Evolutionary conservation across 2,329 filamentous ascomycete genomes (phyloP).

Genomic region (Ceratocystiopsis sp.): DNA sequence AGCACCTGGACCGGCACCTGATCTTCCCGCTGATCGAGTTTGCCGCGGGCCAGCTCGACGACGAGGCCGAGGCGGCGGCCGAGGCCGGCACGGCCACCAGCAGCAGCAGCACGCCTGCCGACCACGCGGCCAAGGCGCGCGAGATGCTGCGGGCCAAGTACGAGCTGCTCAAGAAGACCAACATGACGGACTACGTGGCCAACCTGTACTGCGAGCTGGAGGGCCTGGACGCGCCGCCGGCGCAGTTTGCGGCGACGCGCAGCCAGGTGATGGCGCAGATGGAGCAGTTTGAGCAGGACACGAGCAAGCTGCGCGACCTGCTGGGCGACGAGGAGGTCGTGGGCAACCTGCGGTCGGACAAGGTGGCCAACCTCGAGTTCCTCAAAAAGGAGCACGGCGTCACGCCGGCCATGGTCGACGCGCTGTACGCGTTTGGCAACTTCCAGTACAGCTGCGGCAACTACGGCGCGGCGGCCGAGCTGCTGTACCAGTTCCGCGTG

Average conservation of each 20-base stretch:
- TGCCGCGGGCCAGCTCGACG: slow-evolving; percentile 64
- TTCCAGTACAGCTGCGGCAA: slow-evolving; percentile 97
- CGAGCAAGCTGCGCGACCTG: slow-evolving; percentile 72
- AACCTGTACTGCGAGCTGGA: slow-evolving; percentile 82
- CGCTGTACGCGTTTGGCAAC: slow-evolving; percentile 86
- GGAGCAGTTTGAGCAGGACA: slow-evolving; percentile 73
- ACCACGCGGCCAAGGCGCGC: slow-evolving; percentile 30
- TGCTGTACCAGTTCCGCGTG: slow-evolving; percentile 95
- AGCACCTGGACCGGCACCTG: slow-evolving; percentile 85
- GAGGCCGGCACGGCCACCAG: too few species aligned
- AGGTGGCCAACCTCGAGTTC: slow-evolving; percentile 96
- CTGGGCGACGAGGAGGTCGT: slow-evolving; percentile 81
- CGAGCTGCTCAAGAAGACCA: slow-evolving; percentile 86
- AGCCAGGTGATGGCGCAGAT: slow-evolving; percentile 74
- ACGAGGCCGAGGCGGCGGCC: slow-evolving; percentile 40
- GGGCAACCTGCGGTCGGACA: slow-evolving; percentile 81
- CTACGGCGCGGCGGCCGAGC: slow-evolving; percentile 76
- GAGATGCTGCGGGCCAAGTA: slow-evolving; percentile 79
- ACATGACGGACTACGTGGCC: slow-evolving; percentile 98
- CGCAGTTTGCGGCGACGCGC: slow-evolving; percentile 77
- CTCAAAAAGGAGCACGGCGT: slow-evolving; percentile 91
- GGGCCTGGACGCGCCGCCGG: slow-evolving; percentile 56
- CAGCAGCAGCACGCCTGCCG: too few species aligned
- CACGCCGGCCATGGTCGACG: slow-evolving; percentile 88
- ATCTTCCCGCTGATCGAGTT: slow-evolving; percentile 96